phyloP scores from a whole-genome alignment of 129 eudicot species.

The Flaveria robusta region DNA sequence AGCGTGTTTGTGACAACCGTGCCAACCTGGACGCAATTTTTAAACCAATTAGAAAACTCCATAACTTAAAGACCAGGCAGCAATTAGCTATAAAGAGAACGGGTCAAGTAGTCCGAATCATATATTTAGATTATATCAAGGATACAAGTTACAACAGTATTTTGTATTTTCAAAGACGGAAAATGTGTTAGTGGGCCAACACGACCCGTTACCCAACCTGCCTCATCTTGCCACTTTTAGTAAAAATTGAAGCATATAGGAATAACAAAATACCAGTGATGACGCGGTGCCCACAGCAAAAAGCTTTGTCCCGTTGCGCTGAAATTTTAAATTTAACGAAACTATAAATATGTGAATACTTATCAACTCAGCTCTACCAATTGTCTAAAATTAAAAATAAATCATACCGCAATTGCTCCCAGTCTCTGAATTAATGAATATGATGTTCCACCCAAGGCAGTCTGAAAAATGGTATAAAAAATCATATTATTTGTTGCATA shows the following conservation, averaged over 20 bases:
- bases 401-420: constrained; percentile 76
- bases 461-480: constrained; percentile 35
- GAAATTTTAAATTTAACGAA: constrained; percentile 27
- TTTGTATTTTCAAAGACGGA: not conserved
- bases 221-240: not conserved
- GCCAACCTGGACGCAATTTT: constrained; percentile 54
- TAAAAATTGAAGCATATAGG: constrained; percentile 2
- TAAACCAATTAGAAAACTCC: constrained; percentile 8
- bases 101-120: not conserved
- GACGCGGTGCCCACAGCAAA: constrained; percentile 94
- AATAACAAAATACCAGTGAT: constrained; percentile 61
- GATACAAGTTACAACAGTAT: not conserved
- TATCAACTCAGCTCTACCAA: not conserved
- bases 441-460: constrained; percentile 76
- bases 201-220: not conserved
- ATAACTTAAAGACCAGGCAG: not conserved
- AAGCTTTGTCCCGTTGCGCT: constrained; percentile 92
- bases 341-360: constrained; percentile 2
- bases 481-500: not conserved
- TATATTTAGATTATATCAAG: not conserved
- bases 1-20: constrained; percentile 71
- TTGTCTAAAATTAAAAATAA: not conserved
- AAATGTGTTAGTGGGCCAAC: not conserved
- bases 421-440: constrained; percentile 73
- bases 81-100: not conserved